These are phyloP conservation scores for Balansia obtecta DNA, from an alignment of 2,329 filamentous ascomycete species.

Conservation along the genomic window DNA sequence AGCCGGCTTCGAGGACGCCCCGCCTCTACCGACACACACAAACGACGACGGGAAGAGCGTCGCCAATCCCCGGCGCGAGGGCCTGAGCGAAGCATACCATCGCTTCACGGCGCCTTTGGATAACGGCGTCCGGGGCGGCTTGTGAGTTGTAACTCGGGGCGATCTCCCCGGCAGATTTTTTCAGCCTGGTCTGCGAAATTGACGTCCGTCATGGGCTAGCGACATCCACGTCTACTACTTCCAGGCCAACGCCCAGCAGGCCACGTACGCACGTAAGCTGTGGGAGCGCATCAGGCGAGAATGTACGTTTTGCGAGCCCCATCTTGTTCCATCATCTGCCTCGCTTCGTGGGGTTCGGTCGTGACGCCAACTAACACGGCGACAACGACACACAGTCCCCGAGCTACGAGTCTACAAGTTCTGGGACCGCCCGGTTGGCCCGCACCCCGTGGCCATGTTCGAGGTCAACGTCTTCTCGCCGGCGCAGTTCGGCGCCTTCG, in stretches of 20 bases:
- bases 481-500: slow-evolving; percentile 77
- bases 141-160: slow-evolving; percentile 34
- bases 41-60: slow-evolving; percentile 67
- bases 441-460: slow-evolving; percentile 79
- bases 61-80: slow-evolving; percentile 49
- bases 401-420: slow-evolving; percentile 72
- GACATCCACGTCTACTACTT: slow-evolving; percentile 82
- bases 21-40: slow-evolving; percentile 43
- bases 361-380: no score
- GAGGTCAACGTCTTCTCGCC: slow-evolving; percentile 84
- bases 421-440: slow-evolving; percentile 67
- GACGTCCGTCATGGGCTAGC: slow-evolving; percentile 20
- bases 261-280: slow-evolving; percentile 55
- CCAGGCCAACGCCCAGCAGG: slow-evolving; percentile 48
- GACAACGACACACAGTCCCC: slow-evolving; percentile 64
- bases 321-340: neutral
- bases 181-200: neutral
- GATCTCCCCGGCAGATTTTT: no score
- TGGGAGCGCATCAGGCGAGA: slow-evolving; percentile 71
- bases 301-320: slow-evolving; percentile 37
- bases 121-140: slow-evolving; percentile 56
- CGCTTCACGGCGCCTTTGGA: slow-evolving; percentile 56
- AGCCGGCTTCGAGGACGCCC: slow-evolving; percentile 42
- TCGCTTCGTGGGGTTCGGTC: no score
- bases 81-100: slow-evolving; percentile 56